Percentiles rank a stretch among this genome's conserved stretches.
Conservation (phyloP, 352 stramenopile genomes). For the Aphanomyces euteiches region DNA sequence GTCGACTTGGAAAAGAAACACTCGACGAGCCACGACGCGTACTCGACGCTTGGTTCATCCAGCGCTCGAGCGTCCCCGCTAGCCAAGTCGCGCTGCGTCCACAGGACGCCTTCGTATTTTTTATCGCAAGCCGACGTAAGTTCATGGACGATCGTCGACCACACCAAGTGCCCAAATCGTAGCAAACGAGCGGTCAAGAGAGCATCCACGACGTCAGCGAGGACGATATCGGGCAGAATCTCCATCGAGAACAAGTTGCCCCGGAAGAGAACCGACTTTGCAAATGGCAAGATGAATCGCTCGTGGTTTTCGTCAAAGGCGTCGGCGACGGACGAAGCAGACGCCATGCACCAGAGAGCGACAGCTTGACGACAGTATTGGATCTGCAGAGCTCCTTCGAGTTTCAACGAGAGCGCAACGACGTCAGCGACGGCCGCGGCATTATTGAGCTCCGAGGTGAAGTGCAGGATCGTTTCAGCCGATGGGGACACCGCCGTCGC, state of each 20-base stretch:
- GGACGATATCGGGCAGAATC: neutral
- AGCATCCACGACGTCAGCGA: slow-evolving; percentile 21
- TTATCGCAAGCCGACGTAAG: slow-evolving; percentile 32
- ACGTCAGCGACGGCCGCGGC: slow-evolving; percentile 32
- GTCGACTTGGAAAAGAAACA: slow-evolving; percentile 34
- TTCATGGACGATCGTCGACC: slow-evolving; percentile 30
- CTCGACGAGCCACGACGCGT: slow-evolving; percentile 64
- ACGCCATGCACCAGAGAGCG: neutral
- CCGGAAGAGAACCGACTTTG: slow-evolving; percentile 54
- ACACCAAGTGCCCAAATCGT: slow-evolving; percentile 30
- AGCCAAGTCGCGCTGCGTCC: slow-evolving; percentile 66
- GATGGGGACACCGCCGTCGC: slow-evolving; percentile 5
- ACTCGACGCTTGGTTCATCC: slow-evolving; percentile 70
- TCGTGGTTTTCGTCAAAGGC: neutral
- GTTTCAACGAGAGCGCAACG: slow-evolving; percentile 27
- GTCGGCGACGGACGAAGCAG: neutral
- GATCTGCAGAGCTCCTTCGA: slow-evolving; percentile 38
- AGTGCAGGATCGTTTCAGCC: slow-evolving; percentile 24
- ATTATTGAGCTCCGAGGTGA: slow-evolving; percentile 33
- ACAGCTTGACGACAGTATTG: slow-evolving; percentile 39
- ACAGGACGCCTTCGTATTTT: slow-evolving; percentile 60
- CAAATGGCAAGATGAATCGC: slow-evolving; percentile 39
- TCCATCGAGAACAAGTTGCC: slow-evolving; percentile 43
- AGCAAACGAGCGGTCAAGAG: slow-evolving; percentile 6
- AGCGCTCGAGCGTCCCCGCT: slow-evolving; percentile 46